These are phyloP conservation scores for Porcisia hertigi DNA, from an alignment of 208 protist species.

Conservation along the genomic window DNA sequence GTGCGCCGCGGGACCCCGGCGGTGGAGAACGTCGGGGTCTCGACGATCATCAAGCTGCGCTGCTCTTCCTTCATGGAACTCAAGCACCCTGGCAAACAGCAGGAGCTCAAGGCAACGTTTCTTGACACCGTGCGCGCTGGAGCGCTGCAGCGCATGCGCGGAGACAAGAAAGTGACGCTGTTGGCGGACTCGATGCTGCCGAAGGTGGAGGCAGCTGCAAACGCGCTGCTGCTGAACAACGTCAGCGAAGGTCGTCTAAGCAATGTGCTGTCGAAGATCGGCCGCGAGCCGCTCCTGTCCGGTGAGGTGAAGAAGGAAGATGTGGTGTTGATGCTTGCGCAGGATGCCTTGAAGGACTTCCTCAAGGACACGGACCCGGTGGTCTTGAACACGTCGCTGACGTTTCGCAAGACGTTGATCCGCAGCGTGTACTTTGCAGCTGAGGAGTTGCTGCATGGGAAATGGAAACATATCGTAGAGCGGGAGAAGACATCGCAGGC, in stretches of 20 bases:
- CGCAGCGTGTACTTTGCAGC: constrained; percentile 76
- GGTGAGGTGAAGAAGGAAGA: constrained; percentile 60
- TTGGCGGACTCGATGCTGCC: constrained; percentile 80
- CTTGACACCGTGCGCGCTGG: constrained; percentile 81
- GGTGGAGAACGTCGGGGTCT: constrained; percentile 69
- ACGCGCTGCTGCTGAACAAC: constrained; percentile 81
- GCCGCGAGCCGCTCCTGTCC: constrained; percentile 67
- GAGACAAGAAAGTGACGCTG: constrained; percentile 57
- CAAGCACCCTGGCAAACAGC: constrained; percentile 90
- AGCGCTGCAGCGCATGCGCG: constrained; percentile 61
- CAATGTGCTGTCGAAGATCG: constrained; percentile 86
- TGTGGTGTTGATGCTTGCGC: constrained; percentile 73
- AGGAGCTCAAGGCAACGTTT: constrained; percentile 89
- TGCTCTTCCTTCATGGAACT: constrained; percentile 89
- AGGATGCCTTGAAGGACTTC: constrained; percentile 91
- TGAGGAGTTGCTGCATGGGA: constrained; percentile 57
- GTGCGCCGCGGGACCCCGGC: constrained; percentile 66
- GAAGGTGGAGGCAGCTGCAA: constrained; percentile 79
- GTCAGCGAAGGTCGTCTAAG: constrained; percentile 83
- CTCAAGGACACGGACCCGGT: constrained; percentile 79
- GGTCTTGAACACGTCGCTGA: constrained; percentile 78
- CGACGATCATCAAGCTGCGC: constrained; percentile 88
- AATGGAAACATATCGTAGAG: constrained; percentile 63
- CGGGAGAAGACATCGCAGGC: constrained; percentile 29
- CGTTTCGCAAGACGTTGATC: constrained; percentile 83